Conservation (phyloP, 352 stramenopile genomes). For the Phytophthora idaei region DNA sequence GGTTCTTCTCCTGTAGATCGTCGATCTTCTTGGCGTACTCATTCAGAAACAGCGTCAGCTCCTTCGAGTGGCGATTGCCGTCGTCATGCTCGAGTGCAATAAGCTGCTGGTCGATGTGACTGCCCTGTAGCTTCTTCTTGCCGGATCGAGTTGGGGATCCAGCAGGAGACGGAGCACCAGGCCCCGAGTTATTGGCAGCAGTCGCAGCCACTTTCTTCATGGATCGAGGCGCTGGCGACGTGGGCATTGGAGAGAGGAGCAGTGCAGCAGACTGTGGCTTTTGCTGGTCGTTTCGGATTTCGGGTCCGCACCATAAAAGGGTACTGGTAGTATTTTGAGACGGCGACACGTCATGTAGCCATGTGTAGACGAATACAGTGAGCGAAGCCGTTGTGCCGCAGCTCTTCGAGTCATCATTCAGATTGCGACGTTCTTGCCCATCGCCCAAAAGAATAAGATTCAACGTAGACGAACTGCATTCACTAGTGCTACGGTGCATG, state of each 20-base stretch:
- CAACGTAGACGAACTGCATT: neutral
- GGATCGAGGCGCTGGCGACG: constrained; percentile 27
- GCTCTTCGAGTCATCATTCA: constrained; percentile 20
- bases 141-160: constrained; percentile 15
- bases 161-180: constrained; percentile 7
- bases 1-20: constrained; percentile 78
- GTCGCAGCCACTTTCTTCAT: constrained; percentile 16
- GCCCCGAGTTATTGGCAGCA: neutral
- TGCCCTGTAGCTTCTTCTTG: constrained; percentile 42
- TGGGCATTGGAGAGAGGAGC: constrained; percentile 20
- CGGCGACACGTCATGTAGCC: constrained; percentile 15
- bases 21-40: constrained; percentile 84
- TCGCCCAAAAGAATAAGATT: constrained; percentile 1
- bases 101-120: constrained; percentile 72
- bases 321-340: constrained; percentile 22
- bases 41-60: constrained; percentile 65
- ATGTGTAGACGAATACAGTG: constrained; percentile 22
- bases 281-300: constrained; percentile 17
- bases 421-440: constrained; percentile 5
- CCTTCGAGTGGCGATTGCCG: constrained; percentile 70
- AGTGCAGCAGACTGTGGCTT: neutral
- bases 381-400: constrained; percentile 23
- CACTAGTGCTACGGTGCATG: neutral
- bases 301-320: constrained; percentile 29
- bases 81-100: constrained; percentile 72